These are phyloP conservation scores for Dimargaris xerosporica DNA, from an alignment of 192 early-diverging fungal species.

Conservation along the genomic window DNA sequence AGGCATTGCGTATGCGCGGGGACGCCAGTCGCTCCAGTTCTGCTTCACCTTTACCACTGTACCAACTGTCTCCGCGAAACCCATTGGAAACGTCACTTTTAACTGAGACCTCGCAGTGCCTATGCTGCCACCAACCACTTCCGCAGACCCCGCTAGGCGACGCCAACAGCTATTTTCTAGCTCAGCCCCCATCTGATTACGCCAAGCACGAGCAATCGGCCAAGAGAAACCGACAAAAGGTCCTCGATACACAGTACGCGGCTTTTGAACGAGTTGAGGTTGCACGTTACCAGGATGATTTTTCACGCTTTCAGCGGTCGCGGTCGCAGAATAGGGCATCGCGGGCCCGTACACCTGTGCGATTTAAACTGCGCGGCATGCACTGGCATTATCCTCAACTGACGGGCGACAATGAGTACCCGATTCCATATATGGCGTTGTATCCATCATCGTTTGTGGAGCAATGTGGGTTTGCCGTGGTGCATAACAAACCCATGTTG, in stretches of 20 bases:
- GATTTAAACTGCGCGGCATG: background rate
- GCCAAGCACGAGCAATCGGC: background rate
- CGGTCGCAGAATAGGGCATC: background rate
- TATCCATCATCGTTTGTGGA: background rate
- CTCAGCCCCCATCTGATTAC: background rate
- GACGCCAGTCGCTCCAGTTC: background rate
- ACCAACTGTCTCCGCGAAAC: background rate
- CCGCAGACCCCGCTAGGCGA: too few relatives aligned
- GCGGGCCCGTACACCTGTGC: background rate
- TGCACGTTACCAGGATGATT: too few relatives aligned
- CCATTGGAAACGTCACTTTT: background rate
- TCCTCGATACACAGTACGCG: background rate
- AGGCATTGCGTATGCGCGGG: background rate
- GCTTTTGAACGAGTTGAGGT: background rate
- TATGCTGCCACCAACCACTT: too few relatives aligned
- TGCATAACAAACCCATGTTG: background rate
- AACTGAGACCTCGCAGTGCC: background rate
- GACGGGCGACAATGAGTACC: background rate
- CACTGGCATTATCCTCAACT: conserved; percentile 1
- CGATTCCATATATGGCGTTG: background rate
- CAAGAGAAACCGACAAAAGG: background rate
- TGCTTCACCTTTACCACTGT: background rate
- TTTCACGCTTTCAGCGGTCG: background rate
- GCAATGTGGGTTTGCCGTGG: background rate
- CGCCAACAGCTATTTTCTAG: too few relatives aligned